Conservation (phyloP, 768 basidiomycete genomes). For the Lactarius hatsudake region DNA sequence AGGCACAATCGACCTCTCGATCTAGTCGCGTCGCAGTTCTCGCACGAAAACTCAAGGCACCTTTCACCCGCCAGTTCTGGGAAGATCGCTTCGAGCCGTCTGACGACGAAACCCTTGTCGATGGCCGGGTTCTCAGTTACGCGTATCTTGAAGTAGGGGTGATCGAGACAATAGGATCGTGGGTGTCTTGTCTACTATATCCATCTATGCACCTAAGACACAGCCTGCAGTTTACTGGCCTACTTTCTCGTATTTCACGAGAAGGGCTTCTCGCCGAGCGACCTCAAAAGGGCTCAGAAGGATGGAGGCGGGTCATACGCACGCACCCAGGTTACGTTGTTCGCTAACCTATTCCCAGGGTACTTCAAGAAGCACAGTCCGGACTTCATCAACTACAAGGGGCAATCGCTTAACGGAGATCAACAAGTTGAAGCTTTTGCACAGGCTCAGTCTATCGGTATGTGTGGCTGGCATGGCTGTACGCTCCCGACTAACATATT, state of each 20-base stretch:
- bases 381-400: slow-evolving; percentile 54
- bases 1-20: slow-evolving; percentile 44
- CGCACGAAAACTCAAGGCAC: slow-evolving; percentile 42
- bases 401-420: slow-evolving; percentile 43
- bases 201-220: neutral
- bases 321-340: neutral
- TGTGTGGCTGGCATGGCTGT: slow-evolving; percentile 15
- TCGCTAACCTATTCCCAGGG: slow-evolving; percentile 31
- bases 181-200: slow-evolving; percentile 30
- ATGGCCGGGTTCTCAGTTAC: slow-evolving; percentile 59
- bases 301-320: slow-evolving; percentile 11
- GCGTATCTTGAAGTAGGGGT: slow-evolving; percentile 64
- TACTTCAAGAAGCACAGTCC: slow-evolving; percentile 51
- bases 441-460: slow-evolving; percentile 61
- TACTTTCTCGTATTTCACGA: slow-evolving; percentile 69
- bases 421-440: slow-evolving; percentile 57
- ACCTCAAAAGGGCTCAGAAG: slow-evolving; percentile 51
- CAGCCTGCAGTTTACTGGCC: slow-evolving; percentile 45
- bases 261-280: slow-evolving; percentile 57
- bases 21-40: slow-evolving; percentile 43
- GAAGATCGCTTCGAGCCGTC: slow-evolving; percentile 50
- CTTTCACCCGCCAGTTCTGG: slow-evolving; percentile 61
- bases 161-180: slow-evolving; percentile 58
- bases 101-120: slow-evolving; percentile 61
- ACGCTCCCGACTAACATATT: neutral